phyloP scores from a whole-genome alignment of 75 land plant species.

The Adiantum capillusveneris region DNA sequence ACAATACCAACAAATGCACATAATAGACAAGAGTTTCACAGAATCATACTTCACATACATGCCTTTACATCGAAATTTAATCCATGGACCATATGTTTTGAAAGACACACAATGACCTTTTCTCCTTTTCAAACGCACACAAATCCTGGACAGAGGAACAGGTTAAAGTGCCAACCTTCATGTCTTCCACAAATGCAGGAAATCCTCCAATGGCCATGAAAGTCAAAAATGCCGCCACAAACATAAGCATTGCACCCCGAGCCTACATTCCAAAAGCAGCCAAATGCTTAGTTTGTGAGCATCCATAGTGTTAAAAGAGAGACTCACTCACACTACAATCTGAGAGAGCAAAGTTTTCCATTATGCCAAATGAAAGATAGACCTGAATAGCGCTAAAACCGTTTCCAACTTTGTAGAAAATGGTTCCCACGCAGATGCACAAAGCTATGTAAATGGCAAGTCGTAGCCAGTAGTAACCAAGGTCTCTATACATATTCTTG shows the following conservation, averaged over 20 bases:
- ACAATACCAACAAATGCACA: too few species aligned
- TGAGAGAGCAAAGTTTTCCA: too few species aligned
- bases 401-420: conserved; percentile 46
- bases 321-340: too few species aligned
- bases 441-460: conserved; percentile 42
- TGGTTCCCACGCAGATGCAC: conserved; percentile 44
- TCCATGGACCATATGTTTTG: too few species aligned
- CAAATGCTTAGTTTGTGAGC: not conserved
- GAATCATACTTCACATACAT: too few species aligned
- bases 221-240: conserved; percentile 55
- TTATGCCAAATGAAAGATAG: too few species aligned
- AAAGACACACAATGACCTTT: too few species aligned
- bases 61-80: too few species aligned
- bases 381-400: conserved; percentile 51
- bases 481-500: conserved; percentile 64
- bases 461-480: conserved; percentile 80
- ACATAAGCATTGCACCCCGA: conserved; percentile 49
- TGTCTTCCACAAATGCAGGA: conserved; percentile 58
- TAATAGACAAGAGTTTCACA: too few species aligned
- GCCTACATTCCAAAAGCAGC: conserved; percentile 27
- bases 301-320: not conserved
- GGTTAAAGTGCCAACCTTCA: conserved; percentile 64
- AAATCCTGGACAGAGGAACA: too few species aligned
- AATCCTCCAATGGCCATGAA: conserved; percentile 70
- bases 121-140: too few species aligned